Evolutionary conservation across 1,139 yeast genomes (phyloP), one percentile per base, ranked within the genome.

Genomic region (Yamadazyma friedrichii): DNA sequence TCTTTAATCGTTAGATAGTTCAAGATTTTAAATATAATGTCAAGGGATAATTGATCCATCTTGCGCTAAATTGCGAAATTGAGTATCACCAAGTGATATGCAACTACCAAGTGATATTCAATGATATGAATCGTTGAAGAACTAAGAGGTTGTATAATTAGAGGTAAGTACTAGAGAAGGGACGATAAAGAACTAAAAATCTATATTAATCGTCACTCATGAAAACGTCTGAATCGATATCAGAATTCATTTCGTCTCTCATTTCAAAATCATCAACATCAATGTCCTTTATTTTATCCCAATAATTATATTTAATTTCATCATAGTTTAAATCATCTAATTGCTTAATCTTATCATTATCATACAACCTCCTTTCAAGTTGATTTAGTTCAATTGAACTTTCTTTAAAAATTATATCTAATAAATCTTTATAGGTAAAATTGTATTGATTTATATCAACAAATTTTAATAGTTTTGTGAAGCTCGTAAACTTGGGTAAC

Each of bases 291-390:
- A 49, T 46, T 9, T 54, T 57, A 42, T 67, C 74, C 74, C 75
- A 70, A 48, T 70, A 70, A 33, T 56, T 55, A 43, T 70, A 70
- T 41, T 54, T 54, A 15, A 64, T 44, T 31, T 60, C 63, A 20
- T 54, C 46, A 27, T 45, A 53, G 11, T 34, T 31, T 12, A 40
- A 9, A 9, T 40, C 39, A 8, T 39, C 40, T 26, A 41, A 12
- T 24, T 38, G 39, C 16, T 31, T 17, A 10, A 38, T 20, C 11
- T 31, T 38, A 15, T 15, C 31, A 28, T 30, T 52, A 35, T 40
- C 44, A 27, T 34, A 33, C 8, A 9, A 15, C 17, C 20, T 28
- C 3, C 8, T 13, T n/a, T 17, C 26, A 6, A 44, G 37, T 15
- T 55, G 48, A 16, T 39, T 43, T 32, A 53, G 30, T 42, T 67